A percentile compares a stretch with the other conserved stretches of the same genome.
phyloP scores from a whole-genome alignment of 495 filamentous ascomycete species.

The Hapsidospora chrysogenum region DNA sequence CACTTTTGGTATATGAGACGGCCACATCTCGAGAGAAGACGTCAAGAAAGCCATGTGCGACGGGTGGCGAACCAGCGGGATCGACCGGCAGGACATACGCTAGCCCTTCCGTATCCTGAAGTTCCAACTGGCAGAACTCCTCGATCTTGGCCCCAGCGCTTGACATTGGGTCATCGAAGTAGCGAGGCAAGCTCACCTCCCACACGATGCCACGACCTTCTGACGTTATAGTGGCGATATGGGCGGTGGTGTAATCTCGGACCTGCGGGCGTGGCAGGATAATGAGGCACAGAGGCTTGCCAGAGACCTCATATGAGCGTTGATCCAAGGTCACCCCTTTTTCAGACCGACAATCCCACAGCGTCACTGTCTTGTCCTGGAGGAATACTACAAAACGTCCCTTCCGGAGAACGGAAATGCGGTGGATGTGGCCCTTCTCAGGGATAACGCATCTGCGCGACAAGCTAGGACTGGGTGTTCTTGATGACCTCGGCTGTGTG shows the following conservation, averaged over 20 bases:
- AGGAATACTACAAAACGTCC: slow-evolving; percentile 70
- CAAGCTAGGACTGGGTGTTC: slow-evolving; percentile 13
- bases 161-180: slow-evolving; percentile 8
- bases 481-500: slow-evolving; percentile 24
- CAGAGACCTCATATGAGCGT: slow-evolving; percentile 40
- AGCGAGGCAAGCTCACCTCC: slow-evolving; percentile 46
- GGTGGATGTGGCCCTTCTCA: slow-evolving; percentile 61
- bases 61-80: slow-evolving; percentile 57
- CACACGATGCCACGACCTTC: slow-evolving; percentile 75
- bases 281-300: slow-evolving; percentile 71
- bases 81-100: slow-evolving; percentile 80
- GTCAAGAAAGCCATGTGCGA: slow-evolving; percentile 69
- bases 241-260: slow-evolving; percentile 31
- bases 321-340: slow-evolving; percentile 38
- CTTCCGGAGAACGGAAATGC: slow-evolving; percentile 58
- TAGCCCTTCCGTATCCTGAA: slow-evolving; percentile 57
- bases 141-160: slow-evolving; percentile 25
- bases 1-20: slow-evolving; percentile 66
- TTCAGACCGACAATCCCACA: slow-evolving; percentile 60
- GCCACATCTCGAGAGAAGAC: slow-evolving; percentile 78
- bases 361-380: slow-evolving; percentile 53
- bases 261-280: slow-evolving; percentile 49
- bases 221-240: slow-evolving; percentile 71
- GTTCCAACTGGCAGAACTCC: slow-evolving; percentile 55
- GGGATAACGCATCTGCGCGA: slow-evolving; percentile 53